These are phyloP conservation scores for Plantago major DNA, from an alignment of 257 asterid genomes.

Conservation along the genomic window DNA sequence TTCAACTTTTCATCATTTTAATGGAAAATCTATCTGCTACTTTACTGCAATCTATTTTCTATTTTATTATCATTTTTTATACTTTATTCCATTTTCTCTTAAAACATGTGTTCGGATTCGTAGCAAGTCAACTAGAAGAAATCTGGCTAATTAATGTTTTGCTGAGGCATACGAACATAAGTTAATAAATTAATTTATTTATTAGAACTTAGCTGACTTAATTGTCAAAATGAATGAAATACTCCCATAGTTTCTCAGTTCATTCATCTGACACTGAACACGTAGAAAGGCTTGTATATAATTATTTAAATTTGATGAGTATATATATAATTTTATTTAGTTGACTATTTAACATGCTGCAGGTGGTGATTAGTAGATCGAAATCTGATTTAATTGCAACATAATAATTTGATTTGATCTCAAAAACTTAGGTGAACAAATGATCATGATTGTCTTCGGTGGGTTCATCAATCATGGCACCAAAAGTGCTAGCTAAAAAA, in stretches of 20 bases:
- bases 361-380: slow-evolving; percentile 18
- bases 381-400: slow-evolving; percentile 19
- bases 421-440: not conserved
- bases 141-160: not conserved
- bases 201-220: not conserved
- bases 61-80: no score
- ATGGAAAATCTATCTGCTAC: no score
- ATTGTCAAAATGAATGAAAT: not conserved
- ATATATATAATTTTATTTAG: not conserved
- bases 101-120: no score
- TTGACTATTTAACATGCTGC: slow-evolving; percentile 11
- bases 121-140: slow-evolving; percentile 20
- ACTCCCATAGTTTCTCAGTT: not conserved
- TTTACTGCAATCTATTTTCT: no score
- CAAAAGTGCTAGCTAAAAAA: slow-evolving; percentile 18
- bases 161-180: not conserved
- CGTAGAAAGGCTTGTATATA: not conserved
- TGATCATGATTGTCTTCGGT: slow-evolving; percentile 9
- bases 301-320: not conserved
- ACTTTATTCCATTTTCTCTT: no score
- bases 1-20: no score
- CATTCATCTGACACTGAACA: not conserved
- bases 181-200: not conserved
- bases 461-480: slow-evolving; percentile 36
- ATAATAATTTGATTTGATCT: slow-evolving; percentile 21